Evolutionary conservation across 2,329 filamentous ascomycete species (phyloP).

Genomic region (Fonsecaea multimorphosa): DNA sequence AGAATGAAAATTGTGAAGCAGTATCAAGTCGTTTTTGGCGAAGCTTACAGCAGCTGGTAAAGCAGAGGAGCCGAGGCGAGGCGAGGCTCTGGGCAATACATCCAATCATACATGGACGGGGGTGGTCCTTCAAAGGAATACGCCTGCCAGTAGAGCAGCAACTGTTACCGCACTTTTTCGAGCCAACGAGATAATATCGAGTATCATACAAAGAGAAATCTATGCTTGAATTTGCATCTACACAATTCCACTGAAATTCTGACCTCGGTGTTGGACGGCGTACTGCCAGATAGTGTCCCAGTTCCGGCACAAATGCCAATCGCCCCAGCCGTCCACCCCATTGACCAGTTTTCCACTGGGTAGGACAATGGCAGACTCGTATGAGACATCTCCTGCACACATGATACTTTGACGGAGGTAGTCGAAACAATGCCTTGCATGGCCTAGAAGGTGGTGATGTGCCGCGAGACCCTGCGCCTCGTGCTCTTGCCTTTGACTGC

Average conservation of each 20-base stretch:
- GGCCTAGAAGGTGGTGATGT: not conserved
- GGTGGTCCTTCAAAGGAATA: too few relatives aligned
- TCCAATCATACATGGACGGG: too few relatives aligned
- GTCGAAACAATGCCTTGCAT: constrained; percentile 11
- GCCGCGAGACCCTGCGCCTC: not conserved
- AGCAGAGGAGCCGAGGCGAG: too few relatives aligned
- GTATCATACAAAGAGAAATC: too few relatives aligned
- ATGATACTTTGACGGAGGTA: constrained; percentile 12
- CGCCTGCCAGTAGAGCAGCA: too few relatives aligned
- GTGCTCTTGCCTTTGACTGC: not conserved
- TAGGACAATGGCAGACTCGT: constrained; percentile 5
- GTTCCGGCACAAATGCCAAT: constrained; percentile 6
- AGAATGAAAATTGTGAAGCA: too few relatives aligned
- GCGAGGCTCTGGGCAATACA: too few relatives aligned
- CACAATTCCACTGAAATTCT: constrained; percentile 9
- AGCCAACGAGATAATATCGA: too few relatives aligned
- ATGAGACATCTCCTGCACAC: constrained; percentile 11
- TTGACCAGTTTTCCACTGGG: constrained; percentile 2
- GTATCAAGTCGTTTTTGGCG: too few relatives aligned
- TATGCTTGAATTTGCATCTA: too few relatives aligned
- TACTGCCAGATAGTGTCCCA: constrained; percentile 9
- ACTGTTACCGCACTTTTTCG: too few relatives aligned
- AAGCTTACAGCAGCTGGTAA: too few relatives aligned
- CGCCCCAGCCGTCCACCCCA: constrained; percentile 7
- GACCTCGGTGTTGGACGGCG: constrained; percentile 11